phyloP scores from a whole-genome alignment of 805 yeast genomes.

The Candida golubevii region DNA sequence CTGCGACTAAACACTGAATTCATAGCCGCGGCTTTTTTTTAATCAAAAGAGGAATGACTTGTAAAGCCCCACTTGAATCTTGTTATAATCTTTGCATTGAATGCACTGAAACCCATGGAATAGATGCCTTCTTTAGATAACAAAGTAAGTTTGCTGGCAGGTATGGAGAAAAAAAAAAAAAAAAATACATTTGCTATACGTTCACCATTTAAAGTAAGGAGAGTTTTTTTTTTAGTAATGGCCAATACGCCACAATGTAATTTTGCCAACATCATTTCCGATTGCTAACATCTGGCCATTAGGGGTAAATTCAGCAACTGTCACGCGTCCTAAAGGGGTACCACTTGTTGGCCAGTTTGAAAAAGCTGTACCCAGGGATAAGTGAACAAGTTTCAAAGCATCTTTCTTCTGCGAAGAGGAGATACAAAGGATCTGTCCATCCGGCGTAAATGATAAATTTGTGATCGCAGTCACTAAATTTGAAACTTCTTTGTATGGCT shows the following conservation, averaged over 20 bases:
- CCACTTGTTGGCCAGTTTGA: constrained; percentile 97
- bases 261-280: constrained; percentile 89
- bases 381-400: constrained; percentile 78
- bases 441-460: constrained; percentile 66
- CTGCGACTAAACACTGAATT: too few species aligned
- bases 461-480: constrained; percentile 81
- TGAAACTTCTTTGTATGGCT: constrained; percentile 64
- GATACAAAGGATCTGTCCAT: constrained; percentile 84
- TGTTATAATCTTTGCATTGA: too few species aligned
- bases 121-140: neutral
- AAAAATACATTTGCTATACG: too few species aligned
- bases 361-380: constrained; percentile 83
- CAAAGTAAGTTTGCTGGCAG: neutral
- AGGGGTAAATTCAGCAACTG: constrained; percentile 74
- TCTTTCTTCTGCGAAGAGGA: constrained; percentile 85
- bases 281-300: constrained; percentile 77
- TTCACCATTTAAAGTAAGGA: too few species aligned
- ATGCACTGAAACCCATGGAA: too few species aligned
- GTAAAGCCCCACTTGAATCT: too few species aligned
- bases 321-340: constrained; percentile 94
- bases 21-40: too few species aligned
- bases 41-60: too few species aligned
- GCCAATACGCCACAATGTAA: constrained; percentile 81
- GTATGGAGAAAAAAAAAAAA: neutral
- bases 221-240: constrained; percentile 53